Base-by-base conservation (phyloP, 257 asterid genomes). In the Linaria vulgaris region DNA sequence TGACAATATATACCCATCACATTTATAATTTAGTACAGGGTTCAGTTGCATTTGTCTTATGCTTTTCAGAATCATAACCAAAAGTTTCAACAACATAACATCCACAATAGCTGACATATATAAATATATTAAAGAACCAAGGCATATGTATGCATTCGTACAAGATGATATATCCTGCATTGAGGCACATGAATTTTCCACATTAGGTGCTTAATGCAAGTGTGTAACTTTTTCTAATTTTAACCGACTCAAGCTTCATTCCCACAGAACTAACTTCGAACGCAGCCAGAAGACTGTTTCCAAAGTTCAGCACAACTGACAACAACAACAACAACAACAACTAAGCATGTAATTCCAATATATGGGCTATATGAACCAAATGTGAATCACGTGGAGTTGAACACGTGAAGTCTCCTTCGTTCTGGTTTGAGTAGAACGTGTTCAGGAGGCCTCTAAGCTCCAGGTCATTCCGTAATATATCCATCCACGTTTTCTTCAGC, bases 1-100 rank as follows among this genome's bases (percentile, higher is more conserved):
- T 31, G 20, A n/a, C 49, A 71, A 30, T 30, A 61, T 24, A 27
- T 46, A 11, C 53, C 63, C 23, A n/a, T 58, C 23, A 23, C 9
- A 41, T 11, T 16, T 16, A 10, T 43, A 63, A 39, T 52, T 34
- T 34, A 27, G 25, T 41, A 38, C 15, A 14, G 30, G 37, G 22
- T 21, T 23, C 17, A 17, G 19, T 17, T 30, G 49, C 63, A 50
- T 3, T 37, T 10, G 22, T 63, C 22, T 27, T 45, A 46, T 19
- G 24, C 31, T 24, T 24, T 25, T 4, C 7, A 12, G 14, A 5
- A n/a, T 12, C 50, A 20, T 64, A 6, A 27, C 6, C 34, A 27
- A 27, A 27, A 2, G 34, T 27, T 27, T 27, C 13, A 49, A 63
- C 51, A 12, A 22, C 14, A 24, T n/a, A 16, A 15, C 27, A 37